Evolutionary conservation across 2,329 filamentous ascomycete species (phyloP).

Genomic region (Ophiocordyceps unilateralis): DNA sequence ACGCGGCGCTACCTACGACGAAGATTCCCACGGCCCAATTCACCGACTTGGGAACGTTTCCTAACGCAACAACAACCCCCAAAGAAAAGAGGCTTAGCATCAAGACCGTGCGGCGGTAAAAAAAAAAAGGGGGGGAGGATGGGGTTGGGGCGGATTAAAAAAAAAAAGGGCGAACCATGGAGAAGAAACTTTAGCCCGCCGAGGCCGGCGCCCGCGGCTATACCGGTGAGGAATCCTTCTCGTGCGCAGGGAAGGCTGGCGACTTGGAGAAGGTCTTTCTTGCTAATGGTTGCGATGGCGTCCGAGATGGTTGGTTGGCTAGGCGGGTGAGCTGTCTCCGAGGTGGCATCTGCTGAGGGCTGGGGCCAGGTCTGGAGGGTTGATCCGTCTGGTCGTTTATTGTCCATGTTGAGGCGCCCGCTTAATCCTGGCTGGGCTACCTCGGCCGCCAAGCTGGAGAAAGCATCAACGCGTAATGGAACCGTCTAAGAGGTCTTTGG

Average conservation of each 20-base stretch:
- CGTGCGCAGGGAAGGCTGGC: slow-evolving; percentile 72
- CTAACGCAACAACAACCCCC: too few relatives aligned
- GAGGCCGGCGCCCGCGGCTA: slow-evolving; percentile 58
- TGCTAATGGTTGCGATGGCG: slow-evolving; percentile 48
- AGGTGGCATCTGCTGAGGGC: slow-evolving; percentile 9
- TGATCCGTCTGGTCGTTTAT: slow-evolving; percentile 12
- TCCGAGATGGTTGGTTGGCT: slow-evolving; percentile 29
- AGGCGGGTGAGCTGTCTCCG: neutral
- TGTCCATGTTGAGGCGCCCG: slow-evolving; percentile 12
- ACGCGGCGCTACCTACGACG: slow-evolving; percentile 47
- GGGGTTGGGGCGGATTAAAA: too few relatives aligned
- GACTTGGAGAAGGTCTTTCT: slow-evolving; percentile 52
- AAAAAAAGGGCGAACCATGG: slow-evolving; percentile 39
- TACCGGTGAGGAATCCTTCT: slow-evolving; percentile 68
- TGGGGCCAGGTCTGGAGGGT: slow-evolving; percentile 19
- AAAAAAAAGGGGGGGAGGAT: too few relatives aligned
- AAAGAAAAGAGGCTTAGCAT: too few relatives aligned
- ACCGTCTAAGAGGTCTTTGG: too few relatives aligned
- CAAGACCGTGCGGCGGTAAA: too few relatives aligned
- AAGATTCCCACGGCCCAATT: slow-evolving; percentile 81
- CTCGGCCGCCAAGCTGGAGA: too few relatives aligned
- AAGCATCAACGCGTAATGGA: too few relatives aligned
- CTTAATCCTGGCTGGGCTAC: too few relatives aligned
- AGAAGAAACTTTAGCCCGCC: slow-evolving; percentile 60
- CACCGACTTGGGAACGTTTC: slow-evolving; percentile 32